Percentiles rank a stretch among this genome's conserved stretches.
Evolutionary conservation across 305 asterid genomes (phyloP).

Genomic region (Solanum chacoense): DNA sequence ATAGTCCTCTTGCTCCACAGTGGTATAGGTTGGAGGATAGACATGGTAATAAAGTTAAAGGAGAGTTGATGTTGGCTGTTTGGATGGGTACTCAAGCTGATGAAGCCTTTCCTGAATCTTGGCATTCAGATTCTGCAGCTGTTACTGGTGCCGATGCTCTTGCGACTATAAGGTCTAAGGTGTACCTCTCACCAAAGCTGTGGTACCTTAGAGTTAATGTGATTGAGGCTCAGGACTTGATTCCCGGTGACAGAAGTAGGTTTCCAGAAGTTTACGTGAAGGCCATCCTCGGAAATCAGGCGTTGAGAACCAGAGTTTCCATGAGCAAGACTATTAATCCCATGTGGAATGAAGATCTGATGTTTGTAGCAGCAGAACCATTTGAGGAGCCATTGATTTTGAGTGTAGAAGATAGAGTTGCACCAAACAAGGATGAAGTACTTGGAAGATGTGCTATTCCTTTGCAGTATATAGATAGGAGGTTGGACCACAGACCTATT

Average conservation of each 20-base stretch:
- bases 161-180: constrained; percentile 51
- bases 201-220: constrained; percentile 74
- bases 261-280: constrained; percentile 46
- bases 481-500: constrained; percentile 47
- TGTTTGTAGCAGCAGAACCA: constrained; percentile 65
- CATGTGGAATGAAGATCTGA: constrained; percentile 61
- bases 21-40: constrained; percentile 60
- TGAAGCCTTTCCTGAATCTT: constrained; percentile 56
- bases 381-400: constrained; percentile 54
- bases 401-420: constrained; percentile 45
- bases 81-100: constrained; percentile 83
- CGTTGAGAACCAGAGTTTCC: constrained; percentile 32
- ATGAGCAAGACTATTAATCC: constrained; percentile 36
- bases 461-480: constrained; percentile 30
- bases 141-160: constrained; percentile 46
- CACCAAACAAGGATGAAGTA: constrained; percentile 43
- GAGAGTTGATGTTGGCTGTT: constrained; percentile 62
- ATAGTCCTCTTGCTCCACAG: constrained; percentile 63
- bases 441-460: constrained; percentile 48
- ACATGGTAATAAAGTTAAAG: constrained; percentile 33
- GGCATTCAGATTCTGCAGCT: constrained; percentile 52
- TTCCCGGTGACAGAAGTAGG: constrained; percentile 33
- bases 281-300: constrained; percentile 46
- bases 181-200: constrained; percentile 58
- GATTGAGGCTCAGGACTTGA: constrained; percentile 61